Percentiles rank a stretch among this genome's conserved stretches.
Evolutionary conservation across 352 stramenopile species (phyloP).

Genomic region (Discostella stelligera): DNA sequence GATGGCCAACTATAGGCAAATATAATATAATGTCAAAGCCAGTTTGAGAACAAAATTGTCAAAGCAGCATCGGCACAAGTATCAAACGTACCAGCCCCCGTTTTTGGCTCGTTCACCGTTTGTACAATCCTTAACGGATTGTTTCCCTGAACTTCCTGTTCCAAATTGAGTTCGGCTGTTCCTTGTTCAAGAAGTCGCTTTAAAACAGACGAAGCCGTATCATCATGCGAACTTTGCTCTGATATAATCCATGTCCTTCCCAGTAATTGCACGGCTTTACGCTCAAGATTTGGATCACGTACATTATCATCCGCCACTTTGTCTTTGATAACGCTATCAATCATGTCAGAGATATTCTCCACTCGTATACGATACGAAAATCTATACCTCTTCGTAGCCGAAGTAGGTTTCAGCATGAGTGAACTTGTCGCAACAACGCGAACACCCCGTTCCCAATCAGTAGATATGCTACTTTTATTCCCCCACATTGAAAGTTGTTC

Average conservation of each 20-base stretch:
- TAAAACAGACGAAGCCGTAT: conserved; percentile 16
- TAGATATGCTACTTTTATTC: conserved; percentile 34
- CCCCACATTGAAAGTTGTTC: conserved; percentile 38
- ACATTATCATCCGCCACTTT: not conserved
- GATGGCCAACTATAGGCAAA: conserved; percentile 53
- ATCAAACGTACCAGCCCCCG: conserved; percentile 31
- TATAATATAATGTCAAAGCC: not conserved
- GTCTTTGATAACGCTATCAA: conserved; percentile 13
- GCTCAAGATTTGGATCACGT: not conserved
- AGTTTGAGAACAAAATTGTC: not conserved
- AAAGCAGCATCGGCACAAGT: not conserved
- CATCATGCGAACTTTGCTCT: conserved; percentile 8
- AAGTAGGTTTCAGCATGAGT: conserved; percentile 16
- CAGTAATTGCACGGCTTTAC: conserved; percentile 61
- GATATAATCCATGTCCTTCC: conserved; percentile 69
- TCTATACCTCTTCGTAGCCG: conserved; percentile 41
- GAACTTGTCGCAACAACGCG: conserved; percentile 57
- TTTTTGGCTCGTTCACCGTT: conserved; percentile 38
- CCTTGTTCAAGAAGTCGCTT: conserved; percentile 29
- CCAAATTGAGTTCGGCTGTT: not conserved
- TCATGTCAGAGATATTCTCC: conserved; percentile 54
- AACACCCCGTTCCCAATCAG: conserved; percentile 38
- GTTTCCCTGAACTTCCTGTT: conserved; percentile 15
- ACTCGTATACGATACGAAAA: conserved; percentile 75
- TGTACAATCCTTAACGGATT: conserved; percentile 22